phyloP scores from a whole-genome alignment of 2,329 filamentous ascomycete species.

The Aspergillus brasiliensis region DNA sequence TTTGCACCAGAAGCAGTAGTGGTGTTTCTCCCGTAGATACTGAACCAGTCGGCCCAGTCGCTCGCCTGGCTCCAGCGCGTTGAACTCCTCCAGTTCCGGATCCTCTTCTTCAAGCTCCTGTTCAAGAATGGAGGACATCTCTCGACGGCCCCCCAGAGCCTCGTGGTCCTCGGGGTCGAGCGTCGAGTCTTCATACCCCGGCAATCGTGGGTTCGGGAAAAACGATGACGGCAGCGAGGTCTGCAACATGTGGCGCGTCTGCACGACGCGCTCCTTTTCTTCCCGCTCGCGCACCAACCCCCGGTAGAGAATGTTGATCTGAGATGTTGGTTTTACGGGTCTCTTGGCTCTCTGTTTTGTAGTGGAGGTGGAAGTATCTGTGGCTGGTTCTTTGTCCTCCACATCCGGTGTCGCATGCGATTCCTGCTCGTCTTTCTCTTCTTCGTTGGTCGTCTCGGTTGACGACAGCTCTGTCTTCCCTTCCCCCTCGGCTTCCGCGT shows the following conservation, averaged over 20 bases:
- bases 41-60: slow-evolving; percentile 66
- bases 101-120: slow-evolving; percentile 72
- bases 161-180: slow-evolving; percentile 72
- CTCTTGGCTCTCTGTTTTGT: slow-evolving; percentile 17
- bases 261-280: slow-evolving; percentile 53
- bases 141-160: slow-evolving; percentile 64
- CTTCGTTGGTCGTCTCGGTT: no score
- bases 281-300: slow-evolving; percentile 70
- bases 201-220: slow-evolving; percentile 50
- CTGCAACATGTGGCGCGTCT: slow-evolving; percentile 36
- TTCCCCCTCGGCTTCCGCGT: slow-evolving; percentile 53
- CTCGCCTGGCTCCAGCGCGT: slow-evolving; percentile 67
- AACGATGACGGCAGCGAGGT: slow-evolving; percentile 38
- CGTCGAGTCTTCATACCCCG: slow-evolving; percentile 68
- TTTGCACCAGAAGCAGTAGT: slow-evolving; percentile 98
- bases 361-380: slow-evolving; percentile 2
- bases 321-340: slow-evolving; percentile 57
- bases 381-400: slow-evolving; percentile 6
- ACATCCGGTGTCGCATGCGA: slow-evolving; percentile 16
- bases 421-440: slow-evolving; percentile 6
- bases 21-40: slow-evolving; percentile 69
- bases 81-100: slow-evolving; percentile 76
- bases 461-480: slow-evolving; percentile 18
- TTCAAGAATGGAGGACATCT: slow-evolving; percentile 41
- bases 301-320: slow-evolving; percentile 78